phyloP scores from a whole-genome alignment of 129 eudicot species.

The Logfia minima region DNA sequence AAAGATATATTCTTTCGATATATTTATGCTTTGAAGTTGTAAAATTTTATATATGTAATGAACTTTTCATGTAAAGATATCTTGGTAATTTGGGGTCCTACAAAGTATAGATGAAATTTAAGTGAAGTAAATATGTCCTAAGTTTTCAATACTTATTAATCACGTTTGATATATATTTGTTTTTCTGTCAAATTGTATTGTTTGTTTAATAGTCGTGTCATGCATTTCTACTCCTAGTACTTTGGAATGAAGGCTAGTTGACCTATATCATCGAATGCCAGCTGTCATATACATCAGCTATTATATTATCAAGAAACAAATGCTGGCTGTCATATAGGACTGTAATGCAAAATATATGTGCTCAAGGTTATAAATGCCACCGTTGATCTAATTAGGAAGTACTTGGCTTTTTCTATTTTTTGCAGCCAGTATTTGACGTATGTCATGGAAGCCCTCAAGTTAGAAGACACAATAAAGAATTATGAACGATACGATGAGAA shows the following conservation, averaged over 20 bases:
- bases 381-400: conserved; percentile 16
- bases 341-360: not conserved
- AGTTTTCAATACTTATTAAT: too few relatives aligned
- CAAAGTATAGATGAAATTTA: not conserved
- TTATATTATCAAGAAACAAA: not conserved
- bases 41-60: not conserved
- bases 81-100: not conserved
- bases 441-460: conserved; percentile 89
- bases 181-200: not conserved
- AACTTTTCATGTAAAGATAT: not conserved
- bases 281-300: too few relatives aligned
- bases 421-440: conserved; percentile 84
- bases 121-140: not conserved
- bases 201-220: not conserved
- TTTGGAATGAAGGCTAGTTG: not conserved
- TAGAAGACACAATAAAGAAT: conserved; percentile 89
- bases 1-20: too few relatives aligned
- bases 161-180: not conserved
- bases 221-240: not conserved
- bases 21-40: not conserved
- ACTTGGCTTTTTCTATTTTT: conserved; percentile 15
- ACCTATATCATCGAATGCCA: not conserved
- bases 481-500: conserved; percentile 62
- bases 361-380: not conserved
- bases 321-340: not conserved